These are phyloP conservation scores for Rhododendron williamsianum DNA, from an alignment of 148 eudicot species.

Conservation along the genomic window DNA sequence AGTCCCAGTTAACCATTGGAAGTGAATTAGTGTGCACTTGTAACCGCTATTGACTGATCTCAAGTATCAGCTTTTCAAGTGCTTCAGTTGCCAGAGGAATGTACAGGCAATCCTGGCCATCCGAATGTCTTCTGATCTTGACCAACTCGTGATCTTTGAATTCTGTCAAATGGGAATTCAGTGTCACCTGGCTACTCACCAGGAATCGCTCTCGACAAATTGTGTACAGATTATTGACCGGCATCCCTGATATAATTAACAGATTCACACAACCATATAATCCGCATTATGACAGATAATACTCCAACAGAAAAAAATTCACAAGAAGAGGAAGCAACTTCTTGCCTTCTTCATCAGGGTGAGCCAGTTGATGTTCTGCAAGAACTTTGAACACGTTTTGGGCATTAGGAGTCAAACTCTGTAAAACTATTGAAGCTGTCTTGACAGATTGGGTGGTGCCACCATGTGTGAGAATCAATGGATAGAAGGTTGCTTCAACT, in stretches of 20 bases:
- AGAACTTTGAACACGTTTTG: conserved; percentile 95
- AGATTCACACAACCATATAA: neutral
- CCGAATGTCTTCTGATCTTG: conserved; percentile 67
- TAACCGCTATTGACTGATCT: conserved; percentile 47
- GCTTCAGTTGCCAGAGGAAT: conserved; percentile 77
- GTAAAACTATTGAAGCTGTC: conserved; percentile 83
- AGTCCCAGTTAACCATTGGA: neutral
- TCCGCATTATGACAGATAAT: neutral
- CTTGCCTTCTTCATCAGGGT: conserved; percentile 79
- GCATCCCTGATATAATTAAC: conserved; percentile 53
- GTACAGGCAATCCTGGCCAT: conserved; percentile 87
- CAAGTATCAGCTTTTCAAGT: conserved; percentile 62
- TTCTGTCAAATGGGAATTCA: conserved; percentile 89
- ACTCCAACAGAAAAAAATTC: neutral
- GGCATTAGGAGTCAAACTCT: conserved; percentile 96
- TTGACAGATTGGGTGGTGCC: conserved; percentile 70
- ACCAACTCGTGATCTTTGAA: conserved; percentile 92
- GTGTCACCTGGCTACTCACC: conserved; percentile 84
- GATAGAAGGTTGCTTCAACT: conserved; percentile 67
- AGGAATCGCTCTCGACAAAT: conserved; percentile 78
- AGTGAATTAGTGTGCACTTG: neutral
- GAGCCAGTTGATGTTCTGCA: conserved; percentile 75
- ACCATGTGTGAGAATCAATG: conserved; percentile 70
- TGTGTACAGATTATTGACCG: conserved; percentile 52
- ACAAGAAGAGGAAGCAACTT: neutral